Evolutionary conservation across 1,284 basidiomycete genomes (phyloP).

Genomic region (Apiotrichum montevideense): DNA sequence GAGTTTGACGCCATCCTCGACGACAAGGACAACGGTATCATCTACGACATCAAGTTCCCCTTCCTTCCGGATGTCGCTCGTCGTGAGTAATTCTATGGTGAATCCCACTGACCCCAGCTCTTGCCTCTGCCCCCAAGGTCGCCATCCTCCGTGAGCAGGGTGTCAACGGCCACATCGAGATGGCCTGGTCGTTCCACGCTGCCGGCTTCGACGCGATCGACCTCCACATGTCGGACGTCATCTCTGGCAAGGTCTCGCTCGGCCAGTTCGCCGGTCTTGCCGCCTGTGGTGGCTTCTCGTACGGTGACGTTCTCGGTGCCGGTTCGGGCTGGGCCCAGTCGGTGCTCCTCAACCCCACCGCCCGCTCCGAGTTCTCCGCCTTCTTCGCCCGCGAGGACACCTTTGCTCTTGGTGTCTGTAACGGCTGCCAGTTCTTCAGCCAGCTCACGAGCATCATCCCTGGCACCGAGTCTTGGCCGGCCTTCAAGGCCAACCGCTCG

Average conservation of each 20-base stretch:
- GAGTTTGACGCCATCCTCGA: constrained; percentile 76
- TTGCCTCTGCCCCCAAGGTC: constrained; percentile 65
- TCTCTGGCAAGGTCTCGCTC: constrained; percentile 63
- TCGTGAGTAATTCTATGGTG: background rate
- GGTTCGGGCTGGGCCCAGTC: constrained; percentile 98
- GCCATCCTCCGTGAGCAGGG: constrained; percentile 97
- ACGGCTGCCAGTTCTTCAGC: constrained; percentile 95
- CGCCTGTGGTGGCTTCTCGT: constrained; percentile 97
- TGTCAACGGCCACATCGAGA: constrained; percentile 96
- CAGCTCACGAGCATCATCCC: constrained; percentile 82
- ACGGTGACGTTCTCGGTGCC: constrained; percentile 95
- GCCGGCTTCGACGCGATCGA: constrained; percentile 94
- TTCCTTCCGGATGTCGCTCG: constrained; percentile 52
- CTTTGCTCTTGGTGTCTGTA: constrained; percentile 92
- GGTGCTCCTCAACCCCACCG: constrained; percentile 69
- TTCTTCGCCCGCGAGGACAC: constrained; percentile 79
- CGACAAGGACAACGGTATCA: constrained; percentile 60
- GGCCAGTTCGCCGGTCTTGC: constrained; percentile 75
- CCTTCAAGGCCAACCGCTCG: constrained; percentile 81
- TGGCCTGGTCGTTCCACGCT: constrained; percentile 93
- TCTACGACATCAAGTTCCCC: constrained; percentile 60
- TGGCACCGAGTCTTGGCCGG: constrained; percentile 78
- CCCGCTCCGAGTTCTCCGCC: constrained; percentile 64
- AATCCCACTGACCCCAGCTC: constrained; percentile 20
- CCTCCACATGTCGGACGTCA: constrained; percentile 97